phyloP scores from a whole-genome alignment of 129 eudicot species.

The Calendula officinalis region DNA sequence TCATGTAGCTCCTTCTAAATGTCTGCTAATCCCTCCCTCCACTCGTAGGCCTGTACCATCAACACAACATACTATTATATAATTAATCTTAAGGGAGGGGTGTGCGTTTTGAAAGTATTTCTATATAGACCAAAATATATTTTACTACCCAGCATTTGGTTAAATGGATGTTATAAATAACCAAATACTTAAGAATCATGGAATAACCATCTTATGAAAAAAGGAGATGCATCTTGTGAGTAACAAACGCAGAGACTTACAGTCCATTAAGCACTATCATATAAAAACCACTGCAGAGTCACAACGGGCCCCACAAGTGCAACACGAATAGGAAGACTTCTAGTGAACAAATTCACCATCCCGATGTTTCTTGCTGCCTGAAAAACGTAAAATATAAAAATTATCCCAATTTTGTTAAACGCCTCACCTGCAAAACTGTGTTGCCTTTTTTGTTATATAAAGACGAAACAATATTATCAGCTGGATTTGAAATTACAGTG shows the following conservation, averaged over 20 bases:
- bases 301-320: slow-evolving; percentile 84
- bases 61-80: not conserved
- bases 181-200: no score
- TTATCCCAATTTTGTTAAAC: not conserved
- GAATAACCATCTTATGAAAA: no score
- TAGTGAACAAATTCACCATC: slow-evolving; percentile 63
- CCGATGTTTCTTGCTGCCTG: slow-evolving; percentile 82
- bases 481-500: slow-evolving; percentile 82
- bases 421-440: slow-evolving; percentile 48
- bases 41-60: slow-evolving; percentile 64
- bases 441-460: slow-evolving; percentile 74
- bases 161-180: no score
- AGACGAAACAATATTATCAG: slow-evolving; percentile 77
- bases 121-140: not conserved
- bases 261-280: slow-evolving; percentile 84
- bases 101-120: not conserved
- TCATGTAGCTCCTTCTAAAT: slow-evolving; percentile 29
- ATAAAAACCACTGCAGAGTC: slow-evolving; percentile 88
- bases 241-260: no score
- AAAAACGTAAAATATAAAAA: not conserved
- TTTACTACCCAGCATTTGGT: not conserved
- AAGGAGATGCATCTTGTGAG: no score
- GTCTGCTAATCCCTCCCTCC: slow-evolving; percentile 77
- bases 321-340: slow-evolving; percentile 86
- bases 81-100: no score